Conservation (phyloP, 1,284 basidiomycete species). For the Leccinum discolor region DNA sequence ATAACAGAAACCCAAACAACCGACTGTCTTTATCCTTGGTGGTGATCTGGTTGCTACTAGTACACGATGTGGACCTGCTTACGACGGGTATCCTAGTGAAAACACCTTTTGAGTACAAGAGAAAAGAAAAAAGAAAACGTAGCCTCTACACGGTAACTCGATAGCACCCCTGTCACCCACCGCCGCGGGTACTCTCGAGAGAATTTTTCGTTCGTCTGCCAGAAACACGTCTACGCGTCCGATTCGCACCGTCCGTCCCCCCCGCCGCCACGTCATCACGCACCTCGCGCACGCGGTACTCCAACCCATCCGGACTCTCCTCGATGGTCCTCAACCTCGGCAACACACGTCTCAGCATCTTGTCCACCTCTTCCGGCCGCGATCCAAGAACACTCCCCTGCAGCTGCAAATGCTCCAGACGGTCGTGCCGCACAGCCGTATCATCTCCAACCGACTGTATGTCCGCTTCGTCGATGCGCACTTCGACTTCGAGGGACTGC, state of each 20-base stretch:
- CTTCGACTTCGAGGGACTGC: conserved; percentile 5
- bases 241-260: not conserved
- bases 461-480: conserved; percentile 13
- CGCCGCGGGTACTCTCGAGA: conserved; percentile 1
- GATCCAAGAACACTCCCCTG: conserved; percentile 16
- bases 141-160: not conserved
- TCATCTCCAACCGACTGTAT: conserved; percentile 17
- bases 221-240: not conserved
- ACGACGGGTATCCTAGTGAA: not conserved
- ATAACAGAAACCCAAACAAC: not conserved
- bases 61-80: not conserved
- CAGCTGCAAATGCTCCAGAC: conserved; percentile 17
- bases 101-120: not conserved
- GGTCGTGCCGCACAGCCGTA: conserved; percentile 15
- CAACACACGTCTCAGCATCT: conserved; percentile 21
- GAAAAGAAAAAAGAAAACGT: not conserved
- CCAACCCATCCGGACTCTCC: conserved; percentile 18
- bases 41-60: not conserved
- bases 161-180: not conserved
- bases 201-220: conserved; percentile 19
- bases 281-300: conserved; percentile 14
- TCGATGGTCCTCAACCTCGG: conserved; percentile 21
- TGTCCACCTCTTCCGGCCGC: conserved; percentile 20
- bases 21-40: not conserved
- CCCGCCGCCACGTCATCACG: not conserved